Base-by-base conservation (phyloP, 2,329 filamentous ascomycete genomes). In the Colletotrichum ledebouriae region DNA sequence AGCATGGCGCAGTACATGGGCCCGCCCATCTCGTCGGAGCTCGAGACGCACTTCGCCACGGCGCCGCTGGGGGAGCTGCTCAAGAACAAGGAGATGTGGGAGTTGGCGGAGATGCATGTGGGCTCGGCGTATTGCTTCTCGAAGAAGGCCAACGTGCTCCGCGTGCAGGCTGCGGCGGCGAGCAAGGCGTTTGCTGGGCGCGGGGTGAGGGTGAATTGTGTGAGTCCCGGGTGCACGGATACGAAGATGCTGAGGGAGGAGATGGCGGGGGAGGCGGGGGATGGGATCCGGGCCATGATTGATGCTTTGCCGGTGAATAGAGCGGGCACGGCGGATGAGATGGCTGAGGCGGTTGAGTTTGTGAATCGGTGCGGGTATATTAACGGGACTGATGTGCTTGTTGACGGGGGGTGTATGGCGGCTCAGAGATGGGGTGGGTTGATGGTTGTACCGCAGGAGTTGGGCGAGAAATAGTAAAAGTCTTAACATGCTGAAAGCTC, bases 191-290 rank as follows among this genome's bases (percentile, higher is more conserved):
- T 39, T 11, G 49, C 49, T 6, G 22, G 33, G 4, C 25, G 9
- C 4, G 63, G 57, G 4, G 42, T 56, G 22, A 4, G 63, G n/a
- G 63, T 66, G 29, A 62, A 62, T 0, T 55, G 49, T 10, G 63
- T 62, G 10, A 61, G 58, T 12, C 63, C 63, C 1, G 63, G 63
- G 6, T 37, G 34, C 33, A 66, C 49, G 10, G 58, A 62, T 29
- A 66, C 63, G 22, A 61, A 55, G 6, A 66, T 62, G 63, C n/a
- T 66, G 49, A 22, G 22, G 58, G 50, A 11, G 29, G 63, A 66
- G 41, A 56, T 42, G 63, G 46, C 41, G 25, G 2, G 22, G 0
- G 41, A 1, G 12, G 22, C 22, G 1, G 57, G 47, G 11, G 47
- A 53, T 4, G 49, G 15, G n/a, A 47, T 62, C 0, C 1, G 33